These are phyloP conservation scores for Xylariaceae sp. DNA, from an alignment of 2,329 filamentous ascomycete species.

Conservation along the genomic window DNA sequence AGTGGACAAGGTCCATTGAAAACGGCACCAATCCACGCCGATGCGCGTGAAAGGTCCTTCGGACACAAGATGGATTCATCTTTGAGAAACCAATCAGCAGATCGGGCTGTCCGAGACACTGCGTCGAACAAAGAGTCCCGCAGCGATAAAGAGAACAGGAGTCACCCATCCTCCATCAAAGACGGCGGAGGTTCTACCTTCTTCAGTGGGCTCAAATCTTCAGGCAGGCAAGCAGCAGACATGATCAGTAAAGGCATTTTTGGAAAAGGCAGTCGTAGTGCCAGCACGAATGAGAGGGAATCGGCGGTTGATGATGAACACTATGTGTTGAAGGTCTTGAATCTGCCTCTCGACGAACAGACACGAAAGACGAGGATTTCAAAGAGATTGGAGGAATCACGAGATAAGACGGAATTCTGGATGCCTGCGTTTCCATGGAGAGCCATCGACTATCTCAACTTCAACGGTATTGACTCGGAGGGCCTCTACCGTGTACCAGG, in stretches of 20 bases:
- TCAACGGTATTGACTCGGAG: slow-evolving; percentile 90
- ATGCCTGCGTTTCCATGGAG: slow-evolving; percentile 96
- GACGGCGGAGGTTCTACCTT: slow-evolving; percentile 63
- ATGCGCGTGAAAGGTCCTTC: slow-evolving; percentile 61
- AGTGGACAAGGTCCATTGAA: slow-evolving; percentile 47
- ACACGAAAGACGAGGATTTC: slow-evolving; percentile 89
- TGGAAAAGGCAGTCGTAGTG: slow-evolving; percentile 71
- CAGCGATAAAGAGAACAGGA: slow-evolving; percentile 47
- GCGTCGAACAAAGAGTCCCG: slow-evolving; percentile 41
- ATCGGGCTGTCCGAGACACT: slow-evolving; percentile 54
- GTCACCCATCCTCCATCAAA: slow-evolving; percentile 53
- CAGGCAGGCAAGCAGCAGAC: slow-evolving; percentile 71
- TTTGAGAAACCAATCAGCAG: slow-evolving; percentile 69
- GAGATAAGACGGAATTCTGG: slow-evolving; percentile 97
- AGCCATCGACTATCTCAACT: slow-evolving; percentile 94
- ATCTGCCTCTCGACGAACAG: slow-evolving; percentile 81
- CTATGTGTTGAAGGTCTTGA: slow-evolving; percentile 82
- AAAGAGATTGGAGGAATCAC: slow-evolving; percentile 79
- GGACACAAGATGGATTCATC: slow-evolving; percentile 66
- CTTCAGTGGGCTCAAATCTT: slow-evolving; percentile 70
- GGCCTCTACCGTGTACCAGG: slow-evolving; percentile 91
- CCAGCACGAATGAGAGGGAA: slow-evolving; percentile 66
- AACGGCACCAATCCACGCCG: slow-evolving; percentile 58
- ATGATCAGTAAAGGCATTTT: slow-evolving; percentile 82
- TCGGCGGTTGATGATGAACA: slow-evolving; percentile 72